These are phyloP conservation scores for Beta vulgaris DNA, from an alignment of 148 eudicot genomes.

Conservation along the genomic window DNA sequence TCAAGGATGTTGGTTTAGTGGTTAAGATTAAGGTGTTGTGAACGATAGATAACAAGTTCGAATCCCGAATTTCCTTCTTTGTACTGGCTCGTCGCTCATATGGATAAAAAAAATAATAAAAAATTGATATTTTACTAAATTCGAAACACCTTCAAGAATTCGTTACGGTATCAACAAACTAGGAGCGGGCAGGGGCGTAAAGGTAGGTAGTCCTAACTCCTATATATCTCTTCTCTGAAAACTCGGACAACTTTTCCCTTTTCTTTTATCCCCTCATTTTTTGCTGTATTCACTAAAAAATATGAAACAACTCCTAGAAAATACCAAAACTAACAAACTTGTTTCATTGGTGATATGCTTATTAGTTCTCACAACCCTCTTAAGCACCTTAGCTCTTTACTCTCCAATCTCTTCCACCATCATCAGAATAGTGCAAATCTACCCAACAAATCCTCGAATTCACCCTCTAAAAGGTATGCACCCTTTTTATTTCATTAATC, in stretches of 20 bases:
- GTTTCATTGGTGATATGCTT: constrained; percentile 18
- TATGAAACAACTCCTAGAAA: constrained; percentile 25
- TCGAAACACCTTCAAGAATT: too few relatives aligned
- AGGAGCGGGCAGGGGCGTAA: not conserved
- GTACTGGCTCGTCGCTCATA: too few relatives aligned
- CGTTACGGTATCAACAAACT: not conserved
- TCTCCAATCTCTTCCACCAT: constrained; percentile 25
- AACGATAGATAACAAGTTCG: too few relatives aligned
- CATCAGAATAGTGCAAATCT: not conserved
- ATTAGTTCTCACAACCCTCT: constrained; percentile 21
- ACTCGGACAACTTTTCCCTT: constrained; percentile 9
- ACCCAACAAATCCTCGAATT: not conserved
- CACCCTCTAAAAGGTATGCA: constrained; percentile 3
- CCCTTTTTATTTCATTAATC: too few relatives aligned
- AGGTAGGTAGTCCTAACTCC: not conserved
- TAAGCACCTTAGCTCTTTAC: constrained; percentile 18
- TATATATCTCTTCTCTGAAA: not conserved
- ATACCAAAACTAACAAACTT: constrained; percentile 24
- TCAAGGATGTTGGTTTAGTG: too few relatives aligned
- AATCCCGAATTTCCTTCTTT: too few relatives aligned
- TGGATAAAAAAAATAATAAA: too few relatives aligned
- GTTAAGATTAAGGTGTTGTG: too few relatives aligned
- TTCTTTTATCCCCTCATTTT: not conserved
- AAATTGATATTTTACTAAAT: too few relatives aligned
- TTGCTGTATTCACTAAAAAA: not conserved